Evolutionary conservation across 192 early-diverging fungal species (phyloP).

Genomic region (Coemansia aciculifera): DNA sequence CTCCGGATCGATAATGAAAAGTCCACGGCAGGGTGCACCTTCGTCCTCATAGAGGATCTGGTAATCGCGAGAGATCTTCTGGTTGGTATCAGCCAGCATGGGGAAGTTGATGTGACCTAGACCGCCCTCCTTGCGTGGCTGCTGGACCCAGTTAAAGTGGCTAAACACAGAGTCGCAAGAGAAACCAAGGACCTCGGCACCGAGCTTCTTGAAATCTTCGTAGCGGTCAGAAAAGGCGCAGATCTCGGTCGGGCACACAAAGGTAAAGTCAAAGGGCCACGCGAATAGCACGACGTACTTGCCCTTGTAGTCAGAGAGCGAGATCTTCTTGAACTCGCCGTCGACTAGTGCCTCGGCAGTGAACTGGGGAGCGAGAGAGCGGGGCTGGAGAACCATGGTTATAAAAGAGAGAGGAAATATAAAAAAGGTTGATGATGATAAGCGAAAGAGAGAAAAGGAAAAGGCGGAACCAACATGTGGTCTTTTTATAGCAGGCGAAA

Average conservation of each 20-base stretch:
- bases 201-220: conserved; percentile 77
- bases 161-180: conserved; percentile 79
- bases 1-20: conserved; percentile 91
- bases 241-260: conserved; percentile 94
- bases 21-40: conserved; percentile 76
- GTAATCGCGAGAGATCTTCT: conserved; percentile 85
- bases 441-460: neutral
- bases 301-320: conserved; percentile 69
- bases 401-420: neutral
- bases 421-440: neutral
- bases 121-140: conserved; percentile 84
- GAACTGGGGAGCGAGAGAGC: conserved; percentile 64
- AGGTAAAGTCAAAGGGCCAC: conserved; percentile 92
- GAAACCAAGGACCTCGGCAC: conserved; percentile 73
- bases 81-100: conserved; percentile 83
- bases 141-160: conserved; percentile 88
- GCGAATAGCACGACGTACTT: conserved; percentile 80
- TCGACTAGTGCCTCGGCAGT: conserved; percentile 65
- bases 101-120: conserved; percentile 92
- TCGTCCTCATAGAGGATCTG: conserved; percentile 82
- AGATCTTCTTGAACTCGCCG: conserved; percentile 67
- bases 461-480: neutral
- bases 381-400: conserved; percentile 55
- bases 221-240: conserved; percentile 85
- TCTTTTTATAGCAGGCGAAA: neutral